Base-by-base conservation (phyloP, 805 yeast genomes). In the Sungouiozyma intestinalis region DNA sequence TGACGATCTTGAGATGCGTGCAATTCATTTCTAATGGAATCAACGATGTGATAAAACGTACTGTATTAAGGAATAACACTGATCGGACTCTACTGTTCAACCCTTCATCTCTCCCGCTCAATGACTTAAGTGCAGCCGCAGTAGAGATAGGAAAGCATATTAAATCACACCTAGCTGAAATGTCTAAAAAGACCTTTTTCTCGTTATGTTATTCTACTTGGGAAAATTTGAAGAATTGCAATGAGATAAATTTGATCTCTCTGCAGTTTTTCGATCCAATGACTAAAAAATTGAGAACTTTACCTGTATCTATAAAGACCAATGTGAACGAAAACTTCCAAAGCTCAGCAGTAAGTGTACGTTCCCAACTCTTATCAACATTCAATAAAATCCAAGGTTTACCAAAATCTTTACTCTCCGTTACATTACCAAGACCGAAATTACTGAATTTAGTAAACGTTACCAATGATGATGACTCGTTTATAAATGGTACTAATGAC, bases 191-290 rank as follows among this genome's bases (percentile, higher is more conserved):
- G 6, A 48, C 44, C 8, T 46, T 48, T 21, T 49, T 48, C 33
- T 45, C 51, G 4, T 20, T 49, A 15, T 33, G 41, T 19, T n/a
- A 41, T 34, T 41, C 21, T n/a, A 17, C 15, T 24, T 48, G 41
- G 42, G 27, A 41, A 17, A 27, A 40, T 11, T 15, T 16, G n/a
- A 43, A 16, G 20, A 27, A 33, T 16, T 40, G 33, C 32, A 36
- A 37, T 31, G 33, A 40, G 6, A 35, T 39, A 15, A 39, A 27
- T 4, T 4, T 49, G 14, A 27, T 48, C 2, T 40, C 52, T 5
- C 40, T 50, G 29, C 47, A 50, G 29, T 50, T 48, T 33, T 47
- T 21, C 16, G 52, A 50, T 36, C 16, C 32, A 4, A 5, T 35
- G 2, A 37, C 27, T 8, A 32, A 38, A 2, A 4, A 16, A 16